phyloP scores from a whole-genome alignment of 495 filamentous ascomycete genomes.

The Neurospora sublineolata region DNA sequence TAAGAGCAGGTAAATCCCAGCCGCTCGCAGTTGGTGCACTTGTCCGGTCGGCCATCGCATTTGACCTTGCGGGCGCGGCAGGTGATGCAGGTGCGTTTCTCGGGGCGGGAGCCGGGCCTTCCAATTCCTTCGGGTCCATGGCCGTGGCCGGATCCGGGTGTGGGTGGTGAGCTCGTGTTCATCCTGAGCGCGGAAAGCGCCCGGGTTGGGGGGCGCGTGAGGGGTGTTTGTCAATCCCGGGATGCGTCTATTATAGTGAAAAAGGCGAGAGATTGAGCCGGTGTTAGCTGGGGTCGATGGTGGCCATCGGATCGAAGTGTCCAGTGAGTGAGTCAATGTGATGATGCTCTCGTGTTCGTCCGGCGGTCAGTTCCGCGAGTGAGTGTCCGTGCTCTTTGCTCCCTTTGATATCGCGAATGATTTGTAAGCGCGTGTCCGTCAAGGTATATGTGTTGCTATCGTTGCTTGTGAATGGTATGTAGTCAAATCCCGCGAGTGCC shows the following conservation, averaged over 20 bases:
- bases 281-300: not conserved
- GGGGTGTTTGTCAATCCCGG: not conserved
- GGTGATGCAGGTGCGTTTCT: slow-evolving; percentile 28
- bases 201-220: not conserved
- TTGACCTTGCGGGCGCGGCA: slow-evolving; percentile 40
- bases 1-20: slow-evolving; percentile 39
- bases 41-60: slow-evolving; percentile 33
- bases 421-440: not conserved
- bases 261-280: not conserved
- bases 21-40: slow-evolving; percentile 39
- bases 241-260: not conserved
- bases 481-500: not conserved
- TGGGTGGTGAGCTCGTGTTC: not conserved
- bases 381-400: not conserved
- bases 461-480: not conserved
- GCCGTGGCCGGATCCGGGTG: not conserved
- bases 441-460: not conserved
- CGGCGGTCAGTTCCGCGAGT: not conserved
- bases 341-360: not conserved
- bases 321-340: not conserved
- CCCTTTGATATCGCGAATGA: not conserved
- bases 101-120: not conserved
- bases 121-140: not conserved
- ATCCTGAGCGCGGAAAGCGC: not conserved
- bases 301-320: not conserved